A percentile compares a stretch with the other conserved stretches of the same genome.
Conservation (phyloP, 768 basidiomycete genomes). For the Kwoniella bestiolae region DNA sequence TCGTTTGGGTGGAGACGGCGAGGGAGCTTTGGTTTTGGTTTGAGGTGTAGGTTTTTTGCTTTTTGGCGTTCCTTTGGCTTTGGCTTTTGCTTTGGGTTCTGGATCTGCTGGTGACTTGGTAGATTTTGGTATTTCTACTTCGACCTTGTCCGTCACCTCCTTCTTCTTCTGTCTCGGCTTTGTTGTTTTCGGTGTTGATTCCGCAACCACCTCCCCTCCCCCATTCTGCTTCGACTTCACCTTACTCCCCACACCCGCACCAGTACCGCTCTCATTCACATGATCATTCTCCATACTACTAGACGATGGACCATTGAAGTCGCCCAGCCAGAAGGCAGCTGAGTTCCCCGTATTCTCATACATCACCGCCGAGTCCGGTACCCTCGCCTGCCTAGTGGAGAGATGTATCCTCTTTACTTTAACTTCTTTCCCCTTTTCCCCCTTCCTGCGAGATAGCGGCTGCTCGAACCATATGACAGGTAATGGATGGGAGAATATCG, state of each 20-base stretch:
- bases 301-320: not conserved
- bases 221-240: not conserved
- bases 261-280: not conserved
- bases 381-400: not conserved
- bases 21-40: not conserved
- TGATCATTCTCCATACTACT: not conserved
- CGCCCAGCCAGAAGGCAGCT: conserved; percentile 17
- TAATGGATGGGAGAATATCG: conserved; percentile 14
- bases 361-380: not conserved
- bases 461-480: conserved; percentile 7
- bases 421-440: not conserved
- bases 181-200: not conserved
- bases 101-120: not conserved
- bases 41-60: not conserved
- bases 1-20: not conserved
- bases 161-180: not conserved
- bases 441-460: not conserved
- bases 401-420: not conserved
- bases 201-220: not conserved
- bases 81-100: not conserved
- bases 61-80: not conserved
- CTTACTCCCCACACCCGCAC: not conserved
- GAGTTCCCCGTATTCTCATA: conserved; percentile 7
- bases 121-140: not conserved
- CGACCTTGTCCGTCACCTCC: not conserved